Base-by-base conservation (phyloP, 257 asterid species). In the Solanum sitiens region DNA sequence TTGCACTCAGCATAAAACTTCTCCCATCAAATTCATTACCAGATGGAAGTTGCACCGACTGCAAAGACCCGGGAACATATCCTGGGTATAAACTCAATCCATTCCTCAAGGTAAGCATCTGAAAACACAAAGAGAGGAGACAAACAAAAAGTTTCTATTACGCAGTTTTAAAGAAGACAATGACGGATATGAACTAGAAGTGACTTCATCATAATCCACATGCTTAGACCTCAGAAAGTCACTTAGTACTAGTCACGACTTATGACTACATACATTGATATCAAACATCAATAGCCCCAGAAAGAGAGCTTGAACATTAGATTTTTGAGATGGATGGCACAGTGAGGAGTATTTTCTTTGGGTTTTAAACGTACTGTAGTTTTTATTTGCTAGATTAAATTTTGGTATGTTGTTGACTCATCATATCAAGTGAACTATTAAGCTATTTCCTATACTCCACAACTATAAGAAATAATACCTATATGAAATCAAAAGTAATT, bases 71-170 rank as follows among this genome's bases (percentile, higher is more conserved):
- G 3, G 92, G 91, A 23, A 94, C 85, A 89, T 93, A 94, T 39
- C 93, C 91, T 4, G 98, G 98, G 87, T 95, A 95, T 86, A 94
- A 87, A 89, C 95, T 91, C 87, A 95, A 86, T 87, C 98, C 99
- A 16, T 95, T 97, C 92, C 98, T 94, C 94, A 95, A 88, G 11
- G 99, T 94, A 91, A 97, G 89, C 98, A 95, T 95, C 99, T 96
- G 96, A 89, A 89, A 87, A 88, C 82, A 77, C 71, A 42, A 85
- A 47, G 85, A 16, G 18, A 80, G 85, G 18, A 80, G 30, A 80
- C 68, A 30, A 80, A 80, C 68, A 3, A 11, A n/a, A 39, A 80
- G 30, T 6, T 80, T 27, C 85, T 45, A 47, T 47, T 27, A 30
- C 50, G 68, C 27, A 47, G 16, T 15, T 45, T 45, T 44, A 47